A percentile compares a stretch with the other conserved stretches of the same genome.
Evolutionary conservation across 2,329 filamentous ascomycete genomes (phyloP).

Genomic region (Neofusicoccum cordaticola): DNA sequence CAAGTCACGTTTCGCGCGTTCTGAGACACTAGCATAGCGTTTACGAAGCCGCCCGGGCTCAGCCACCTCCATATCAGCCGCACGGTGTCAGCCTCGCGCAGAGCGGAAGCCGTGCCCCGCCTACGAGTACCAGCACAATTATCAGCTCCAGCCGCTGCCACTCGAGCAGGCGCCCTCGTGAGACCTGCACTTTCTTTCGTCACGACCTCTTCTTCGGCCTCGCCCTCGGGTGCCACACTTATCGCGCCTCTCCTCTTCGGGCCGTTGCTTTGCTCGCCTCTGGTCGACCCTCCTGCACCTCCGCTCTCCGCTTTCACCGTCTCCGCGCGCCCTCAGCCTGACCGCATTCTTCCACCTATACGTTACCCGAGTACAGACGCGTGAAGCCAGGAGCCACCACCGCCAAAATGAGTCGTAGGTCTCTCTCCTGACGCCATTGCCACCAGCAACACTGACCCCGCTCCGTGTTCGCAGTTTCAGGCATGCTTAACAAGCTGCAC

Average conservation of each 20-base stretch:
- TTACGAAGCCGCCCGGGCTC: constrained; percentile 11
- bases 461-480: constrained; percentile 60
- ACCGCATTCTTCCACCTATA: constrained; percentile 29
- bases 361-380: constrained; percentile 11
- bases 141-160: constrained; percentile 10
- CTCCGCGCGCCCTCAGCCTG: constrained; percentile 28
- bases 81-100: constrained; percentile 16
- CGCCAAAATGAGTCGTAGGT: constrained; percentile 36
- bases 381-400: constrained; percentile 10
- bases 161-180: constrained; percentile 9
- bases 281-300: constrained; percentile 28
- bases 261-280: constrained; percentile 19
- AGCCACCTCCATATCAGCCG: constrained; percentile 15
- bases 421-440: constrained; percentile 11
- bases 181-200: constrained; percentile 12
- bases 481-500: constrained; percentile 92
- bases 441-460: constrained; percentile 20
- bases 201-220: neutral
- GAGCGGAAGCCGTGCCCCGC: constrained; percentile 17
- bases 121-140: constrained; percentile 12
- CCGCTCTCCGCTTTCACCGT: constrained; percentile 27
- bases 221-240: constrained; percentile 8
- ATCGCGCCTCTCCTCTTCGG: neutral
- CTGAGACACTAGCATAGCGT: constrained; percentile 16
- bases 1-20: constrained; percentile 6